Evolutionary conservation across 2,329 filamentous ascomycete genomes (phyloP).

Genomic region (Colletotrichum shisoi): DNA sequence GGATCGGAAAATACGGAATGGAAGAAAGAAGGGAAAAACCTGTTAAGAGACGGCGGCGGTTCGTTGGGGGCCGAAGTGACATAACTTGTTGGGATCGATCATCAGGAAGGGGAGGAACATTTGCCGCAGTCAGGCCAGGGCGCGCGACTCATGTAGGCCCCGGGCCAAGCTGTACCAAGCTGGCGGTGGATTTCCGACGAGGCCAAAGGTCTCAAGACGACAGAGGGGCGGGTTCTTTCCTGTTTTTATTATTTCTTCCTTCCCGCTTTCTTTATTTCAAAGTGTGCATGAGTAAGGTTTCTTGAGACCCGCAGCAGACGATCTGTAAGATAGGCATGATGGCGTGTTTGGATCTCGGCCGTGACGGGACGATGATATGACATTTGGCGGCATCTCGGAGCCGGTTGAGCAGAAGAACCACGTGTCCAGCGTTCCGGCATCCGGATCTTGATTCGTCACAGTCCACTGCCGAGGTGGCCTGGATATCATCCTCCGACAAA

Average conservation of each 20-base stretch:
- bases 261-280: not conserved
- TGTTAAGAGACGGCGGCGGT: conserved; percentile 12
- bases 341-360: conserved; percentile 9
- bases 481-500: not conserved
- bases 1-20: conserved; percentile 1
- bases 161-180: conserved; percentile 5
- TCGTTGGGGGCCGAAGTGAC: conserved; percentile 33
- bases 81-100: conserved; percentile 2
- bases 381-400: not conserved
- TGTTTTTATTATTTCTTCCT: no score
- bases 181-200: not conserved
- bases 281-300: not conserved
- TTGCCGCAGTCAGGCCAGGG: conserved; percentile 25
- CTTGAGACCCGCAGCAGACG: not conserved
- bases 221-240: no score
- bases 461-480: not conserved
- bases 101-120: no score
- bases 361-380: conserved; percentile 14
- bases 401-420: not conserved
- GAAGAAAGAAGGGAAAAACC: not conserved
- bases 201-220: not conserved
- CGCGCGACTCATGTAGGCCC: conserved; percentile 26
- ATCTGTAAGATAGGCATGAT: not conserved
- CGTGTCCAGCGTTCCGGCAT: not conserved
- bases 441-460: not conserved